Evolutionary conservation across 2,329 filamentous ascomycete genomes (phyloP).

Genomic region (Talaromyces rugulosus): DNA sequence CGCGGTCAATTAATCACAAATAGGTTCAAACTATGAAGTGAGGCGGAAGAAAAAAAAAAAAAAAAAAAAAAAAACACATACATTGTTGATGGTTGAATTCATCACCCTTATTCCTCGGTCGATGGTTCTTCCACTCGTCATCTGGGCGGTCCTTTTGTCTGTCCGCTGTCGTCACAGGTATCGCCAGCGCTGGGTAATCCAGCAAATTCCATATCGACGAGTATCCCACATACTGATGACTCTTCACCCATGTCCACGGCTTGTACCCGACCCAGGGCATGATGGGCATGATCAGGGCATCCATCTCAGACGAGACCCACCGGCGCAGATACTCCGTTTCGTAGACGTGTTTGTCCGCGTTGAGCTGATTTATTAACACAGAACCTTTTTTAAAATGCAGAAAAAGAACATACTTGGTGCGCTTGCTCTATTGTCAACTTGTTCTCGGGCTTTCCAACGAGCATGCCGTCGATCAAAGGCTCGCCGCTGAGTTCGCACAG

Average conservation of each 20-base stretch:
- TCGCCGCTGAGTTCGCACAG: constrained; percentile 27
- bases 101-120: constrained; percentile 28
- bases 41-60: not conserved
- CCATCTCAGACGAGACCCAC: constrained; percentile 26
- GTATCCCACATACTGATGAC: constrained; percentile 32
- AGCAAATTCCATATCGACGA: constrained; percentile 34
- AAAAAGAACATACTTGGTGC: constrained; percentile 20
- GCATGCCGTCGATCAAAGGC: constrained; percentile 32
- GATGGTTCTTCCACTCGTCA: constrained; percentile 26
- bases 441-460: constrained; percentile 28
- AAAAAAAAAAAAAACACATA: constrained; percentile 10
- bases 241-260: constrained; percentile 30
- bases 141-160: constrained; percentile 24
- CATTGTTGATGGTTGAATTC: constrained; percentile 31
- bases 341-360: constrained; percentile 25
- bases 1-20: not conserved
- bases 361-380: constrained; percentile 16
- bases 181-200: constrained; percentile 27
- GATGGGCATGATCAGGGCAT: constrained; percentile 31
- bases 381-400: not conserved
- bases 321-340: constrained; percentile 25
- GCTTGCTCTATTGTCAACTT: constrained; percentile 22
- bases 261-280: constrained; percentile 30
- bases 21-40: too few species aligned
- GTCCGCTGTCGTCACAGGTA: constrained; percentile 27